phyloP scores from a whole-genome alignment of 768 basidiomycete species.

The Postia placenta region DNA sequence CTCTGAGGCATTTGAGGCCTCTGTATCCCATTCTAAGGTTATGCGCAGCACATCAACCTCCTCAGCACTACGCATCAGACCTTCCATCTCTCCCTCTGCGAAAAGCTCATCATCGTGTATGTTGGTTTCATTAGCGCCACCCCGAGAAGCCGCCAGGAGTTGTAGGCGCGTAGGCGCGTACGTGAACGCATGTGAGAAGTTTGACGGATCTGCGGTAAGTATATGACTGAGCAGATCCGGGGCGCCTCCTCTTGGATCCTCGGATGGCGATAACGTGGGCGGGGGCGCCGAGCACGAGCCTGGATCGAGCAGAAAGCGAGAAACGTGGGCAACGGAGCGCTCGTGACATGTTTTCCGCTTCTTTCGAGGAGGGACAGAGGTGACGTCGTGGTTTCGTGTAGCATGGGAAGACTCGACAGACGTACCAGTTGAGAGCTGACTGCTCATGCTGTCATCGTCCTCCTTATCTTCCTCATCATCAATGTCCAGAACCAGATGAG shows the following conservation, averaged over 20 bases:
- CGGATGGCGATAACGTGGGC: not conserved
- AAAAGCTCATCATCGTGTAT: slow-evolving; percentile 73
- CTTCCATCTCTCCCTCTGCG: slow-evolving; percentile 60
- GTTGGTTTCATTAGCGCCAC: slow-evolving; percentile 42
- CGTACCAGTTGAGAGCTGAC: slow-evolving; percentile 2
- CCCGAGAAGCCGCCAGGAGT: slow-evolving; percentile 49
- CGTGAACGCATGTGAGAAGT: slow-evolving; percentile 23
- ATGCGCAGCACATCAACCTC: slow-evolving; percentile 42
- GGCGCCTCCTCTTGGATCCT: not conserved
- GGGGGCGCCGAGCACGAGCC: slow-evolving; percentile 25
- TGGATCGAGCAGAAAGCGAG: slow-evolving; percentile 55
- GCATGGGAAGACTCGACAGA: slow-evolving; percentile 1
- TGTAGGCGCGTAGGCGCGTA: slow-evolving; percentile 59
- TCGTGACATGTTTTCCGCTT: slow-evolving; percentile 28
- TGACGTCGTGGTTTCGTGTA: slow-evolving; percentile 1
- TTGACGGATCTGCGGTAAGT: slow-evolving; percentile 37
- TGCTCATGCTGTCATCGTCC: slow-evolving; percentile 5
- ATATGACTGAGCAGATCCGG: slow-evolving; percentile 44
- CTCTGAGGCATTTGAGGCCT: not conserved
- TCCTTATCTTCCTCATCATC: slow-evolving; percentile 21
- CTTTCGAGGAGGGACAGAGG: slow-evolving; percentile 8
- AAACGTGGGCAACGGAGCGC: slow-evolving; percentile 37
- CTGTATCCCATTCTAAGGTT: slow-evolving; percentile 30
- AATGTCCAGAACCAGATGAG: slow-evolving; percentile 32
- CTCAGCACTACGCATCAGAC: slow-evolving; percentile 43